These are phyloP conservation scores for Vinca minor DNA, from an alignment of 257 asterid species.

Conservation along the genomic window DNA sequence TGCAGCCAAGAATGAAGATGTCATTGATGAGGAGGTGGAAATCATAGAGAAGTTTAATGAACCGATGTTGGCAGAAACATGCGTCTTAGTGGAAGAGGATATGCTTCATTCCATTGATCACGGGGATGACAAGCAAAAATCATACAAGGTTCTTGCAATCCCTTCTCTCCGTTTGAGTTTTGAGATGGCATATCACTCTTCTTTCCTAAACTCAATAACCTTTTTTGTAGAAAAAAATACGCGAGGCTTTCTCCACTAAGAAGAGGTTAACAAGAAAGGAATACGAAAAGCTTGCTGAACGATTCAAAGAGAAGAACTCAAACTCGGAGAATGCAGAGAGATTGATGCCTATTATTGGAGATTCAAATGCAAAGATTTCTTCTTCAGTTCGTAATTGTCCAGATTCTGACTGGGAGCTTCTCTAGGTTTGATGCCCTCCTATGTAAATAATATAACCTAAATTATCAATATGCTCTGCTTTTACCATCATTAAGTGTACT, in stretches of 20 bases:
- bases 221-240: conserved; percentile 48
- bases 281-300: conserved; percentile 25
- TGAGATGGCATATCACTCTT: background rate
- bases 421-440: conserved; percentile 12
- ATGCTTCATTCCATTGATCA: conserved; percentile 21
- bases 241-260: conserved; percentile 42
- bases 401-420: conserved; percentile 45
- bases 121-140: conserved; percentile 34
- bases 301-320: conserved; percentile 9
- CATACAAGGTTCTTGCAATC: conserved; percentile 49
- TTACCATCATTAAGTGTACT: conserved; percentile 10
- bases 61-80: conserved; percentile 46
- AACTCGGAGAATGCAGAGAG: conserved; percentile 11
- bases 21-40: conserved; percentile 17
- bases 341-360: conserved; percentile 8
- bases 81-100: conserved; percentile 54
- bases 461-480: background rate
- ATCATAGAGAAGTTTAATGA: conserved; percentile 24
- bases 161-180: conserved; percentile 1
- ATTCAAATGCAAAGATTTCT: conserved; percentile 7
- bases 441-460: background rate
- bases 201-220: background rate
- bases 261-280: conserved; percentile 39
- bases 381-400: conserved; percentile 13
- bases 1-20: conserved; percentile 27